phyloP scores from a whole-genome alignment of 2,329 filamentous ascomycete species.

The Diaporthe australafricana region DNA sequence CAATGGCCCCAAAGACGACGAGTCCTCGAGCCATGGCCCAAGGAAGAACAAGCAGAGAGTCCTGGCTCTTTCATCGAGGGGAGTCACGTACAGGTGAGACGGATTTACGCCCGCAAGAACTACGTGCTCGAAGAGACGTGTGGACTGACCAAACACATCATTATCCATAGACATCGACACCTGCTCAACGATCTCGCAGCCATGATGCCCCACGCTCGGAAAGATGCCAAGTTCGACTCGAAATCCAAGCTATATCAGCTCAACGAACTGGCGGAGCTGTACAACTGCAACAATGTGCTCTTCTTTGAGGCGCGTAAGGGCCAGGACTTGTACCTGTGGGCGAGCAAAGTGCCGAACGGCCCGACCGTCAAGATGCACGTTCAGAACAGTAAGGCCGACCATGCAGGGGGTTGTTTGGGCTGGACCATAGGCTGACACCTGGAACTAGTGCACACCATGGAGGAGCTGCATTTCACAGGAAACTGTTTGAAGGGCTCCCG shows the following conservation, averaged over 20 bases:
- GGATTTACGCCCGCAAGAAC: neutral
- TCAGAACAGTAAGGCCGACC: conserved; percentile 73
- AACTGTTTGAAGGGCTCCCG: conserved; percentile 96
- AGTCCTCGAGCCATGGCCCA: conserved; percentile 56
- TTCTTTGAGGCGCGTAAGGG: conserved; percentile 97
- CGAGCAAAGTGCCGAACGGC: conserved; percentile 89
- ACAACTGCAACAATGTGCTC: conserved; percentile 90
- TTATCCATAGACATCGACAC: conserved; percentile 80
- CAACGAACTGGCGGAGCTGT: conserved; percentile 79
- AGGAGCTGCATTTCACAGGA: conserved; percentile 94
- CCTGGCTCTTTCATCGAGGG: conserved; percentile 90
- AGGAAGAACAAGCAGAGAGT: conserved; percentile 81
- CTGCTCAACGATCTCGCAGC: conserved; percentile 88
- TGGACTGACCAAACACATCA: conserved; percentile 6
- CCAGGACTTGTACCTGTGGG: conserved; percentile 94
- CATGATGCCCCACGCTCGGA: conserved; percentile 90
- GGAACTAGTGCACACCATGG: conserved; percentile 86
- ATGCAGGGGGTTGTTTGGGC: neutral
- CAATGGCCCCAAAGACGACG: conserved; percentile 59
- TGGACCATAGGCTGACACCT: conserved; percentile 2
- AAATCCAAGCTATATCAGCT: conserved; percentile 89
- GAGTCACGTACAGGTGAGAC: conserved; percentile 84
- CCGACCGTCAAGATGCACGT: conserved; percentile 73
- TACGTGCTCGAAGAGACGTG: neutral
- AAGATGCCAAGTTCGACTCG: conserved; percentile 96